Base-by-base conservation (phyloP, 2,329 filamentous ascomycete genomes). In the Stachybotrys elegans region DNA sequence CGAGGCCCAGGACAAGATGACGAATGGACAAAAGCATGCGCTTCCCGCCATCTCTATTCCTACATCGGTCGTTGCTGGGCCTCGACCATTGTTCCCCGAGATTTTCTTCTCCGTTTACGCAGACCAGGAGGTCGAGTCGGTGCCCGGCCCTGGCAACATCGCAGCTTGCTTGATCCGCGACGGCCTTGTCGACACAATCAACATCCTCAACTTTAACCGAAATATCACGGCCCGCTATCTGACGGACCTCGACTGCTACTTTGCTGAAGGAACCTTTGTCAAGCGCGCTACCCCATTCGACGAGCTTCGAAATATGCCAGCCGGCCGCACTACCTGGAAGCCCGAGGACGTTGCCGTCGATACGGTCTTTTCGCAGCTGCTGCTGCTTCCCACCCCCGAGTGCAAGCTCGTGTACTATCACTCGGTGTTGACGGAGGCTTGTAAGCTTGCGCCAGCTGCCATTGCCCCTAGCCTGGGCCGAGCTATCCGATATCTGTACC, bases 381-480 rank as follows among this genome's bases (percentile, higher is more conserved):
- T 95, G 60, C 86, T 89, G 63, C 77, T 98, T 29, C 93, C 93
- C 4, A 76, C 74, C 4, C 82, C 93, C 0, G 89, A 95, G 66
- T 90, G 95, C 68, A 96, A 96, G 67, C 75, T 95, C 2, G 88
- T 98, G 9, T 98, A 95, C 67, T 98, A 96, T 64, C 93, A 98
- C 66, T 86, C 91, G 0, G 83, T 97, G 3, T 81, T 98, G 40
- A 97, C 92, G 0, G 92, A 98, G 65, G 83, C 89, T 46, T 98
- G 93, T 73, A 97, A 95, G 69, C 83, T 97, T 54, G 92, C 91
- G 0, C 93, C 93, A 2, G 90, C 88, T 14, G 93, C 93, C n/a
- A 93, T 98, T 55, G 93, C 93, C 2, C 93, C 93, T 1, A 95
- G 88, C 60, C 72, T 98, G 32, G 93, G 93, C 43, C 80, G 93